Evolutionary conservation across 306 rosid species (phyloP).

Genomic region (Erythrophleum fordii): DNA sequence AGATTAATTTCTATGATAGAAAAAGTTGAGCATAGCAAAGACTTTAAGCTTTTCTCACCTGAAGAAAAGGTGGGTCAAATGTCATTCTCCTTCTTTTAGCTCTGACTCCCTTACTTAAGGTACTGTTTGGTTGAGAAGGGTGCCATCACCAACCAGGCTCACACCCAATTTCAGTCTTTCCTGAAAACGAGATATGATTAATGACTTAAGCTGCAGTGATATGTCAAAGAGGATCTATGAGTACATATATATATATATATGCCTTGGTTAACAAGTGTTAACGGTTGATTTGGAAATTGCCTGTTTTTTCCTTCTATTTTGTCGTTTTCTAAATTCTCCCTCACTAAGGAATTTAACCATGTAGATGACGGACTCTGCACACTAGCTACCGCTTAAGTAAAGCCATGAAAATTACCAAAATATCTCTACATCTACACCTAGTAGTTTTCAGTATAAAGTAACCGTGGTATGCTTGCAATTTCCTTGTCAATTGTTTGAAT

Average conservation of each 20-base stretch:
- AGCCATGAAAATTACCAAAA: neutral
- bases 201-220: slow-evolving; percentile 9
- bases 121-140: slow-evolving; percentile 41
- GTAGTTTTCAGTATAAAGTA: neutral
- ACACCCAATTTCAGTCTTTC: slow-evolving; percentile 27
- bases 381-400: neutral
- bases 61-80: slow-evolving; percentile 40
- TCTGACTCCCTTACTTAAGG: slow-evolving; percentile 31
- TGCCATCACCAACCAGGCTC: slow-evolving; percentile 43
- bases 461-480: too few species aligned
- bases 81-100: slow-evolving; percentile 37
- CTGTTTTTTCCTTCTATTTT: neutral
- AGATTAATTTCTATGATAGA: neutral
- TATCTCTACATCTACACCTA: neutral
- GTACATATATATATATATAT: neutral
- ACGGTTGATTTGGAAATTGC: slow-evolving; percentile 29
- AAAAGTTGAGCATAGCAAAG: neutral
- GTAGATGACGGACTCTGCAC: neutral
- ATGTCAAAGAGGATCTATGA: too few species aligned
- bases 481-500: neutral
- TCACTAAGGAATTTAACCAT: neutral
- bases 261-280: slow-evolving; percentile 37
- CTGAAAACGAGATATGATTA: slow-evolving; percentile 34
- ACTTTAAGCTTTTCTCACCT: neutral
- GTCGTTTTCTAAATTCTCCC: neutral